Base-by-base conservation (phyloP, 2,329 filamentous ascomycete species). In the Fusarium cyanostomum region DNA sequence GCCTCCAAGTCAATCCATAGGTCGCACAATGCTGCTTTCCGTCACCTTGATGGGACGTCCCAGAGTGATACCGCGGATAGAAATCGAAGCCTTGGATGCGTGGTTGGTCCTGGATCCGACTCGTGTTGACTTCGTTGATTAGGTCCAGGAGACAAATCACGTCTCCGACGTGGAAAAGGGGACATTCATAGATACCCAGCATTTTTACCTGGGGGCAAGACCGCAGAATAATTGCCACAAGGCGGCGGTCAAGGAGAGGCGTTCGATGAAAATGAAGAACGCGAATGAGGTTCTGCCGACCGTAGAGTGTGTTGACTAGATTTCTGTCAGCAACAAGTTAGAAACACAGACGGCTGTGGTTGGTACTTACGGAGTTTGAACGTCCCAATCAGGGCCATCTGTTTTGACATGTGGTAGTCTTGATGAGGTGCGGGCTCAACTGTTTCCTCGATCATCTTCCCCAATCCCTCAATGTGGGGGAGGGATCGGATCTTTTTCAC, bases 111-210 rank as follows among this genome's bases (percentile, higher is more conserved):
- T 46, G 11, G 3, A 48, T 18, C 0, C 76, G 71, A 3, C 62
- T 37, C 11, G 31, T 7, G 38, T 79, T 79, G 38, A 79, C 61
- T 38, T 78, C 75, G 28, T 73, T 50, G 16, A 79, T 75, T 3
- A 78, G 55, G 46, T 79, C 75, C 2, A 79, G 61, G 0, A 79
- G 50, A 10, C 62, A 68, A 1, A 76, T 46, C 0, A 76, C 51
- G 18, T 79, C 77, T 9, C 74, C 77, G n/a, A 77, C 68, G 26
- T 78, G 73, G 5, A 79, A 61, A 2, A 78, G 54, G 0, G 75
- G 75, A 24, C 77, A 79, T 44, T 75, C 69, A 50, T 78, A 79
- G 3, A 79, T 64, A 3, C 77, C 76, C 12, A 79, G 2, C 68
- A 73, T 74, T 5, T 62, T 68, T 8, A 78, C 59, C 2, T 72